Percentiles rank a stretch among this genome's conserved stretches.
These are phyloP conservation scores for Clarireedia monteithiana DNA, from an alignment of 2,329 filamentous ascomycete genomes.

Conservation along the genomic window DNA sequence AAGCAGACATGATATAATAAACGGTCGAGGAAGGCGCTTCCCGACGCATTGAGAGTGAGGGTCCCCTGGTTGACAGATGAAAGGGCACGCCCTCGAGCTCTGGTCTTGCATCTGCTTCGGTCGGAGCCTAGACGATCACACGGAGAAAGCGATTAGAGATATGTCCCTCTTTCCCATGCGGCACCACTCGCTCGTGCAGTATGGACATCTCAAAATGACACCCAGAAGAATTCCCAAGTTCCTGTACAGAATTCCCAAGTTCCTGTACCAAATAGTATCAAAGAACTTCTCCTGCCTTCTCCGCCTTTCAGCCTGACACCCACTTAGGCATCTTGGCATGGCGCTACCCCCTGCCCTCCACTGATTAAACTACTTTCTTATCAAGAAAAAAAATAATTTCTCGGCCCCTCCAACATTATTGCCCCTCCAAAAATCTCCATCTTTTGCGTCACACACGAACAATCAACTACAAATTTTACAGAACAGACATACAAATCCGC, in stretches of 20 bases:
- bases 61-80: too few relatives aligned
- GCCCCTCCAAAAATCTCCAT: conserved; percentile 20
- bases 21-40: neutral
- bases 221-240: neutral
- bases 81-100: too few relatives aligned
- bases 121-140: too few relatives aligned
- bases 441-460: conserved; percentile 1
- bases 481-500: neutral
- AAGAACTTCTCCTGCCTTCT: conserved; percentile 3
- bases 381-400: conserved; percentile 17
- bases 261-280: neutral
- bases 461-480: neutral
- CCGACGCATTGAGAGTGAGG: too few relatives aligned
- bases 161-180: too few relatives aligned
- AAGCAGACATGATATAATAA: conserved; percentile 22
- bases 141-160: too few relatives aligned
- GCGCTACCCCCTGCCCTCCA: neutral
- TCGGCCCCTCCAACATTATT: conserved; percentile 6
- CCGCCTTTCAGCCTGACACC: conserved; percentile 16
- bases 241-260: neutral
- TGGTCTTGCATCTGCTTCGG: too few relatives aligned
- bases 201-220: too few relatives aligned
- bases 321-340: conserved; percentile 7
- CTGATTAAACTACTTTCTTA: conserved; percentile 1
- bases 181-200: too few relatives aligned